These are phyloP conservation scores for Pilaira anomala DNA, from an alignment of 192 early-diverging fungal species.

Conservation along the genomic window DNA sequence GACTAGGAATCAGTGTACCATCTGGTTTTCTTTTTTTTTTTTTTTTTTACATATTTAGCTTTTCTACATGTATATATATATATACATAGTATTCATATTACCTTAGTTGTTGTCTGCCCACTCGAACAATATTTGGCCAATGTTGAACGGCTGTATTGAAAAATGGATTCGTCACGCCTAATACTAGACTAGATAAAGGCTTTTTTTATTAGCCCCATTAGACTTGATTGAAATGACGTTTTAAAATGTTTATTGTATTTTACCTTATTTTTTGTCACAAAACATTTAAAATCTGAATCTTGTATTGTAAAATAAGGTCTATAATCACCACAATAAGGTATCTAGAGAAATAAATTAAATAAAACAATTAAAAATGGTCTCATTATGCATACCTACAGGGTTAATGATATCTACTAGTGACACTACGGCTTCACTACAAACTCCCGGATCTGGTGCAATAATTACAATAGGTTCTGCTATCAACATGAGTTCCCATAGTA, in stretches of 20 bases:
- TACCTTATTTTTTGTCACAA: slow-evolving; percentile 57
- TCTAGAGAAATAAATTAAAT: slow-evolving; percentile 39
- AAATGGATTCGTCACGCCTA: slow-evolving; percentile 95
- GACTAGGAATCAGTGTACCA: slow-evolving; percentile 28
- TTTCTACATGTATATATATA: slow-evolving; percentile 18
- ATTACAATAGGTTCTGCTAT: slow-evolving; percentile 89
- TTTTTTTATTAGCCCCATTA: slow-evolving; percentile 34
- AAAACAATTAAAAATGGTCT: too few relatives aligned
- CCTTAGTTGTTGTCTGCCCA: slow-evolving; percentile 43
- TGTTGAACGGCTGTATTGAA: slow-evolving; percentile 86
- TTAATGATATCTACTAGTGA: slow-evolving; percentile 88
- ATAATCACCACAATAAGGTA: slow-evolving; percentile 94
- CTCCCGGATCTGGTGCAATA: slow-evolving; percentile 79
- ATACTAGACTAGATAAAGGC: slow-evolving; percentile 75
- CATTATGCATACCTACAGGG: slow-evolving; percentile 58
- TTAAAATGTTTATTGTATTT: not conserved
- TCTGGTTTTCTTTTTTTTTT: slow-evolving; percentile 31
- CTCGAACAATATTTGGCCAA: slow-evolving; percentile 86
- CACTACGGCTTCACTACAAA: slow-evolving; percentile 82
- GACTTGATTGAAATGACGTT: not conserved
- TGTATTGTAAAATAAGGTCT: slow-evolving; percentile 97
- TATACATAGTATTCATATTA: too few relatives aligned
- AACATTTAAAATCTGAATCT: slow-evolving; percentile 83
- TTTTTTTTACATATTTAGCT: slow-evolving; percentile 28
- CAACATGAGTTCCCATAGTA: slow-evolving; percentile 93